These are phyloP conservation scores for Monosporascus cannonballus DNA, from an alignment of 2,329 filamentous ascomycete species.

Conservation along the genomic window DNA sequence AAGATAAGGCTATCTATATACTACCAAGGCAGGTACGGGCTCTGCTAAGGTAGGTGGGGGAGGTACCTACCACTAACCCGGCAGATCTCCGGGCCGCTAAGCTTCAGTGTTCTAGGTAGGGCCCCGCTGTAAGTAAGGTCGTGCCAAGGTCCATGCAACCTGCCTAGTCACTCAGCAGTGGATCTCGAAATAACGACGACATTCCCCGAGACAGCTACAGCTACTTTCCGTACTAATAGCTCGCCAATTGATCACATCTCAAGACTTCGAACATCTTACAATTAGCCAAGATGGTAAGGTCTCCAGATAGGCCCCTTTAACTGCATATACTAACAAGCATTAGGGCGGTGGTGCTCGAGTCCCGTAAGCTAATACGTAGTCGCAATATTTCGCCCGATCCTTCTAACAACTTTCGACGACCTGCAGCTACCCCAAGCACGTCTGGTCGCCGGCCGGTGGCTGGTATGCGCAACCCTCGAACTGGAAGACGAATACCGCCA, in stretches of 20 bases:
- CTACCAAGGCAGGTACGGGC: too few species aligned
- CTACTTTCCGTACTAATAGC: not conserved
- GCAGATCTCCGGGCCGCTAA: too few species aligned
- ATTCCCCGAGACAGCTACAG: not conserved
- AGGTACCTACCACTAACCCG: too few species aligned
- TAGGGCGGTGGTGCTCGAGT: slow-evolving; percentile 70
- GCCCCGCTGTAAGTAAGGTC: too few species aligned
- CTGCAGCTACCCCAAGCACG: slow-evolving; percentile 88
- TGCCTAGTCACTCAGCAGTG: not conserved
- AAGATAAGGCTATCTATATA: too few species aligned
- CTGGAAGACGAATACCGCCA: slow-evolving; percentile 87
- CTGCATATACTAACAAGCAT: slow-evolving; percentile 31
- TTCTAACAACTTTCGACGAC: slow-evolving; percentile 12
- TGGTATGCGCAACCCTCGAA: slow-evolving; percentile 95
- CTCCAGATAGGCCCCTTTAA: not conserved
- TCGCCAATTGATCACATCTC: not conserved
- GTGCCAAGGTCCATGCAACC: not conserved
- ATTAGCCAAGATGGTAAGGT: slow-evolving; percentile 51
- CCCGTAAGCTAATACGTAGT: slow-evolving; percentile 38
- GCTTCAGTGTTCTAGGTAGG: too few species aligned
- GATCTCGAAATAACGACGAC: not conserved
- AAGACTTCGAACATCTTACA: slow-evolving; percentile 18
- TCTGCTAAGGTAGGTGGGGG: too few species aligned
- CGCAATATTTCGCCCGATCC: not conserved
- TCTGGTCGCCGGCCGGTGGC: slow-evolving; percentile 97